phyloP scores from a whole-genome alignment of 768 basidiomycete species.

The Saitozyma sp. region DNA sequence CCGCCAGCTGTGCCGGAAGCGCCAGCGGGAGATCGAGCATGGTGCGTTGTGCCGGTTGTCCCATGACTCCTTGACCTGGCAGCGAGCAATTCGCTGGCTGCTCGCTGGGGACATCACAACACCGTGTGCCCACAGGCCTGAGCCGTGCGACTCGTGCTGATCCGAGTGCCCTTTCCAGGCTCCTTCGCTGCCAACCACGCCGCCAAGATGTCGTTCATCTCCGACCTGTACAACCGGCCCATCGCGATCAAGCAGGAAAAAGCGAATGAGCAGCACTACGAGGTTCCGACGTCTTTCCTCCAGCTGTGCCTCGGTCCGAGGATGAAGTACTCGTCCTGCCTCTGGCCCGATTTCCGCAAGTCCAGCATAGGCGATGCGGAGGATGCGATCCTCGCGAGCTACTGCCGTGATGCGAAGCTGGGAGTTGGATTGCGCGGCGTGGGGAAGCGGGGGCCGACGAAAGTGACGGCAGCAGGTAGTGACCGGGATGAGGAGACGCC shows the following conservation, averaged over 20 bases:
- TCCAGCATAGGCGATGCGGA: slow-evolving; percentile 67
- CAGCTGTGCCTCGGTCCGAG: slow-evolving; percentile 65
- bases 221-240: slow-evolving; percentile 58
- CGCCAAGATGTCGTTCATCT: slow-evolving; percentile 69
- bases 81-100: too few species aligned
- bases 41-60: slow-evolving; percentile 54
- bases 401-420: slow-evolving; percentile 66
- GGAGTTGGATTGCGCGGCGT: slow-evolving; percentile 44
- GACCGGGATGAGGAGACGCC: neutral
- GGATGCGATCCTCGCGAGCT: slow-evolving; percentile 65
- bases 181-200: slow-evolving; percentile 62
- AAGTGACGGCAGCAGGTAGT: neutral
- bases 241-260: slow-evolving; percentile 67
- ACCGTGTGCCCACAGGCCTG: neutral
- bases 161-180: slow-evolving; percentile 16
- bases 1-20: slow-evolving; percentile 58
- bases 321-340: slow-evolving; percentile 68
- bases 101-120: too few species aligned
- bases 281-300: slow-evolving; percentile 63
- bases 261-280: slow-evolving; percentile 76
- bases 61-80: too few species aligned
- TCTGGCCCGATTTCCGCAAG: slow-evolving; percentile 61
- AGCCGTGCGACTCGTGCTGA: slow-evolving; percentile 3
- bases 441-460: slow-evolving; percentile 13
- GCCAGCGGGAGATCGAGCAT: slow-evolving; percentile 64